These are phyloP conservation scores for Xylaria digitata DNA, from an alignment of 2,329 filamentous ascomycete genomes.

Conservation along the genomic window DNA sequence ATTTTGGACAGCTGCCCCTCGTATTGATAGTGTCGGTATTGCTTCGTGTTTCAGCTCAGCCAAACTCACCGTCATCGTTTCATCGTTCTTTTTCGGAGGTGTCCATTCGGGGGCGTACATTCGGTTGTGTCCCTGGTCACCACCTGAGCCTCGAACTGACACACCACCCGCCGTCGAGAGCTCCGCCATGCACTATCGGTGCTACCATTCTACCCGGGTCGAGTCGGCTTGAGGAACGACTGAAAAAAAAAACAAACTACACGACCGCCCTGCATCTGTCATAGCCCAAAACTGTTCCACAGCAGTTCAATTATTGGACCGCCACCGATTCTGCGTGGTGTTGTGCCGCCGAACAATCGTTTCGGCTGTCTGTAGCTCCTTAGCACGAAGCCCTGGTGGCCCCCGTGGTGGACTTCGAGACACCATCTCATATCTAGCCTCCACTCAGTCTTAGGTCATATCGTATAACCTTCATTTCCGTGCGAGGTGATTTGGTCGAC, in stretches of 20 bases:
- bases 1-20: slow-evolving; percentile 17
- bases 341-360: slow-evolving; percentile 37
- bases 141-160: slow-evolving; percentile 18
- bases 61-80: slow-evolving; percentile 22
- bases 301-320: slow-evolving; percentile 26
- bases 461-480: slow-evolving; percentile 28
- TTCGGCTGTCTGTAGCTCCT: slow-evolving; percentile 43
- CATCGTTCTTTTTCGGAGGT: slow-evolving; percentile 17
- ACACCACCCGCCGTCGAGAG: slow-evolving; percentile 21
- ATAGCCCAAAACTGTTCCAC: slow-evolving; percentile 7
- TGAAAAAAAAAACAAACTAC: background rate
- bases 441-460: slow-evolving; percentile 18
- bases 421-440: slow-evolving; percentile 16
- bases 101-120: slow-evolving; percentile 5
- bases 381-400: slow-evolving; percentile 39
- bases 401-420: slow-evolving; percentile 24
- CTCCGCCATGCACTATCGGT: slow-evolving; percentile 41
- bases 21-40: slow-evolving; percentile 11
- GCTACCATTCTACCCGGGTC: slow-evolving; percentile 37
- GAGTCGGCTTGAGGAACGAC: slow-evolving; percentile 40
- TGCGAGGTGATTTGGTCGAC: slow-evolving; percentile 1
- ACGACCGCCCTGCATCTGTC: slow-evolving; percentile 1
- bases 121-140: slow-evolving; percentile 10
- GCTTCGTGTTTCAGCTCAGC: slow-evolving; percentile 22
- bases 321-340: slow-evolving; percentile 36